Percentiles rank a stretch among this genome's conserved stretches.
Conservation (phyloP, 495 filamentous ascomycete genomes). For the Lophium mytilinum region DNA sequence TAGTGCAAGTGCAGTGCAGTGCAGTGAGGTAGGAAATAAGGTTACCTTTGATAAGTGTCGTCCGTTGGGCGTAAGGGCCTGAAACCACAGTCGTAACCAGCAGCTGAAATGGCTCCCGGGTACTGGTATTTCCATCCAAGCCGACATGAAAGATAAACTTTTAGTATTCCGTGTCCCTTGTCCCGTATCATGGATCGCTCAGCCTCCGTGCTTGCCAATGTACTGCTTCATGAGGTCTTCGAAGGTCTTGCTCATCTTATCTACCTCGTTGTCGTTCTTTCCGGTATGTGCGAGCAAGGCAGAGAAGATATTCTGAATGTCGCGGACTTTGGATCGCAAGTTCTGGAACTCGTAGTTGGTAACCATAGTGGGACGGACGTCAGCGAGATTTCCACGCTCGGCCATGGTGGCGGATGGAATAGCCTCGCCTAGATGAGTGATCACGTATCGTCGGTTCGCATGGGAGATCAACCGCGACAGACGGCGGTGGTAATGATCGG, state of each 20-base stretch:
- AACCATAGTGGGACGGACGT: not conserved
- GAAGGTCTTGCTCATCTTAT: not conserved
- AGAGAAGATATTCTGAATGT: not conserved
- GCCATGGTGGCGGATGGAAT: not conserved
- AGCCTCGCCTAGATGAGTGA: not conserved
- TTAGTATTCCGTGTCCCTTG: no score
- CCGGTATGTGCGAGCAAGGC: not conserved
- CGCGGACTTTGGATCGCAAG: not conserved
- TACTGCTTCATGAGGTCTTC: not conserved
- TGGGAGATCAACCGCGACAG: not conserved
- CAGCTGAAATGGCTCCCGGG: no score
- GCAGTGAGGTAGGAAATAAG: no score
- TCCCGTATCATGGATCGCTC: no score
- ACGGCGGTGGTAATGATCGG: conserved; percentile 13
- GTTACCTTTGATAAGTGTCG: no score
- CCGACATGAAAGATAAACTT: no score
- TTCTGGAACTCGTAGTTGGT: not conserved
- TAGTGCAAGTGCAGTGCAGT: no score
- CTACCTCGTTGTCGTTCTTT: not conserved
- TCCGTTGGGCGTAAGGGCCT: no score
- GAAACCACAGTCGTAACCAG: no score
- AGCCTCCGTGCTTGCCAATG: no score
- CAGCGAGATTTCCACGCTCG: not conserved
- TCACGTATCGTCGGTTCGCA: not conserved
- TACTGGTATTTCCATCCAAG: no score